Percentiles rank a stretch among this genome's conserved stretches.
Conservation (phyloP, 768 basidiomycete genomes). For the Trametes meyenii region DNA sequence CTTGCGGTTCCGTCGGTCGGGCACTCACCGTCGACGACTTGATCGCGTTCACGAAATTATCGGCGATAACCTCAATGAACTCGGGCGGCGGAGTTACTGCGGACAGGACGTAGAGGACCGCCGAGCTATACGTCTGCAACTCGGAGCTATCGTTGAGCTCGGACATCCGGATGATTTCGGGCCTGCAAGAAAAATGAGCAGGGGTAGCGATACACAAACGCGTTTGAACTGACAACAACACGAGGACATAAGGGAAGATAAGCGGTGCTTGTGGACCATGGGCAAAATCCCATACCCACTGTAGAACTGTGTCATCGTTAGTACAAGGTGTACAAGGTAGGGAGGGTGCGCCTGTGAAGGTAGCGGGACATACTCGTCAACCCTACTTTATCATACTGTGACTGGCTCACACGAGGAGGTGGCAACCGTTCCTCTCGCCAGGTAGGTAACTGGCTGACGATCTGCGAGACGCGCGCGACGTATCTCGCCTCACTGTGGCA, state of each 20-base stretch:
- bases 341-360: too few relatives aligned
- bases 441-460: constrained; percentile 59
- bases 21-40: constrained; percentile 71
- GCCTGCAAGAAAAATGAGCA: constrained; percentile 47
- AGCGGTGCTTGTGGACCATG: constrained; percentile 75
- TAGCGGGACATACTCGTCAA: constrained; percentile 63
- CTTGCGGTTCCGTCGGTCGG: constrained; percentile 9
- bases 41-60: constrained; percentile 68
- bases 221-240: constrained; percentile 62
- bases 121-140: constrained; percentile 77
- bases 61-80: constrained; percentile 61
- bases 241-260: constrained; percentile 76
- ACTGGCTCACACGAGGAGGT: constrained; percentile 85
- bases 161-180: constrained; percentile 87
- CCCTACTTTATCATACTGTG: constrained; percentile 88
- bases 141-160: constrained; percentile 88
- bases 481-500: constrained; percentile 54
- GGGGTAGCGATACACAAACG: constrained; percentile 1
- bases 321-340: not conserved
- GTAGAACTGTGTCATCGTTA: constrained; percentile 52
- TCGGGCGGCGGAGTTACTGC: constrained; percentile 74
- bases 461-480: constrained; percentile 55
- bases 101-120: constrained; percentile 80
- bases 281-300: constrained; percentile 80
- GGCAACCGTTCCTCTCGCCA: constrained; percentile 80